Conservation (phyloP, 1,284 basidiomycete genomes). For the Ceratobasidium sp. region DNA sequence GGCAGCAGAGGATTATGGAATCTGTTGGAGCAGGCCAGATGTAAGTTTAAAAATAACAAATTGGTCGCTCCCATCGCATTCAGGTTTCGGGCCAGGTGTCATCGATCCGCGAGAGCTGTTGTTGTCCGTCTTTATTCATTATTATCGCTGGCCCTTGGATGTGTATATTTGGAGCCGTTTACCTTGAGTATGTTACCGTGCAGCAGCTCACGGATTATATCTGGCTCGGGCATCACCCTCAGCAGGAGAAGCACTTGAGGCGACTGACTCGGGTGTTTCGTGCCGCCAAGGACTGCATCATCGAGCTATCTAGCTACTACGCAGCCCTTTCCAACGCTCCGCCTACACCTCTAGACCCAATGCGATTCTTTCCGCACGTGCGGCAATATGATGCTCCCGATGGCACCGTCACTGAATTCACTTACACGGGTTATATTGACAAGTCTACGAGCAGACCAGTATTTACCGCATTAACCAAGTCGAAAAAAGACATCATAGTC, state of each 20-base stretch:
- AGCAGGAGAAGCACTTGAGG: not conserved
- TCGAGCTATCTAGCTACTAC: conserved; percentile 2
- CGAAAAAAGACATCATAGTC: conserved; percentile 25
- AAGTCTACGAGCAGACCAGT: not conserved
- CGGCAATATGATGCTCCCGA: not conserved
- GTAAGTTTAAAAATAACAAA: not conserved
- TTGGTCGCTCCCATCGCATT: not conserved
- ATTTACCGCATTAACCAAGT: not conserved
- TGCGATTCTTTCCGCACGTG: not conserved
- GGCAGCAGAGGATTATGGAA: not conserved
- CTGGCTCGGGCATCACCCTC: conserved; percentile 24
- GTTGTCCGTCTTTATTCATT: conserved; percentile 42
- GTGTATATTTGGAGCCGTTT: conserved; percentile 41
- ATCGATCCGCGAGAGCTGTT: conserved; percentile 4
- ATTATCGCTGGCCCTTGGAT: conserved; percentile 31
- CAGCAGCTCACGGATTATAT: conserved; percentile 43
- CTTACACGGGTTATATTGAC: not conserved
- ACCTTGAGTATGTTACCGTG: conserved; percentile 33
- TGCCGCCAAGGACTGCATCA: not conserved
- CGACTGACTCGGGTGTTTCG: conserved; percentile 16
- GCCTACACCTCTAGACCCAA: not conserved
- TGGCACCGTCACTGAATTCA: not conserved
- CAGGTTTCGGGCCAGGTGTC: not conserved
- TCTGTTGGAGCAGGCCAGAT: not conserved
- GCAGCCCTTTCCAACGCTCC: not conserved